Evolutionary conservation across 2,329 filamentous ascomycete species (phyloP).

Genomic region (Zymoseptoria brevis): DNA sequence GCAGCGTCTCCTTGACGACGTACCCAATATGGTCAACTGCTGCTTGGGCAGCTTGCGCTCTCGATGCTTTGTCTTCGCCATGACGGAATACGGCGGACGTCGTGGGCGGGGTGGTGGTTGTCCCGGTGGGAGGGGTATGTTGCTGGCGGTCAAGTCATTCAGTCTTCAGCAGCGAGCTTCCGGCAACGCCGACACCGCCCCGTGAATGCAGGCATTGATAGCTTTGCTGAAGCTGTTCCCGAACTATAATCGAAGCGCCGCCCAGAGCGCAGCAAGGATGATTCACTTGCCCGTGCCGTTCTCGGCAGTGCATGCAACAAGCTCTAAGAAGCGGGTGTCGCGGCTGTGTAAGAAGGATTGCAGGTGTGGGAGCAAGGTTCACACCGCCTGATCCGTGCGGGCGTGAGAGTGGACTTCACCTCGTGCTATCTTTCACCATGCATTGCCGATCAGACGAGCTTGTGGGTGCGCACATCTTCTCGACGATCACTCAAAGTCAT

Average conservation of each 20-base stretch:
- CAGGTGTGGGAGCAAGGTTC: not conserved
- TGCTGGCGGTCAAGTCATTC: not conserved
- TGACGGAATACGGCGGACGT: slow-evolving; percentile 2
- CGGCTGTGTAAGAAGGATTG: not conserved
- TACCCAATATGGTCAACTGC: slow-evolving; percentile 72
- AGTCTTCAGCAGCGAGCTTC: not conserved
- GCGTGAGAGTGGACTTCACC: not conserved
- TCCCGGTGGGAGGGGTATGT: not conserved
- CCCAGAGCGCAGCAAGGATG: not conserved
- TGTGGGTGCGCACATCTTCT: not conserved
- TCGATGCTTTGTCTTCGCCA: slow-evolving; percentile 12
- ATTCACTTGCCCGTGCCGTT: not conserved
- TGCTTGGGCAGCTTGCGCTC: slow-evolving; percentile 59
- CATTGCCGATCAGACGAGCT: not conserved
- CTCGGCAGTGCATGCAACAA: not conserved
- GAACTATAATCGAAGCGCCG: not conserved
- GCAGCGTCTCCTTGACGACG: slow-evolving; percentile 1
- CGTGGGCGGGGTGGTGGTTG: not conserved
- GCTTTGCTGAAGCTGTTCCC: not conserved
- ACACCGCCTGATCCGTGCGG: not conserved
- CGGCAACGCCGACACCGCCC: not conserved
- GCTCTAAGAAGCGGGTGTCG: not conserved
- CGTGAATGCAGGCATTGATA: not conserved
- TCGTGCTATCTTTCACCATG: not conserved
- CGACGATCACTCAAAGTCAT: not conserved